Percentiles rank a stretch among this genome's conserved stretches.
These are phyloP conservation scores for Aspergillus quadrilineatus DNA, from an alignment of 2,329 filamentous ascomycete genomes.

Conservation along the genomic window DNA sequence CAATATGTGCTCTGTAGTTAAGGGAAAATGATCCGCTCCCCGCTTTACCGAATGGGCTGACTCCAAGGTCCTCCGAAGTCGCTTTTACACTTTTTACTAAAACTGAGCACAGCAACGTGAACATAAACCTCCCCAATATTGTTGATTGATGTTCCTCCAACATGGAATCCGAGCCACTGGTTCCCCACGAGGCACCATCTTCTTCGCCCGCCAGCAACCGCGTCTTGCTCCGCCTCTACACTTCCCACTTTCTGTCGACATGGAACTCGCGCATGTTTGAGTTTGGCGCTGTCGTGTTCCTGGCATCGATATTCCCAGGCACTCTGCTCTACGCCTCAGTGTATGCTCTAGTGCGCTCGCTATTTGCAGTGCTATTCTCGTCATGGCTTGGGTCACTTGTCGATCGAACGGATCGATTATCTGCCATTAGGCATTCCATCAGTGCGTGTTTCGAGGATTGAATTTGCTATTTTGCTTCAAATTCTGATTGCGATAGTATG, in stretches of 20 bases:
- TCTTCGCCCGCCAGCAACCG: constrained; percentile 2
- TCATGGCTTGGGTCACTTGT: constrained; percentile 60
- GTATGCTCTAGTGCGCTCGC: constrained; percentile 64
- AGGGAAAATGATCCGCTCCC: background rate
- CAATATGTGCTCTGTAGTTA: background rate
- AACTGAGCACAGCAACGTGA: background rate
- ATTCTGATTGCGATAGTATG: constrained; percentile 25
- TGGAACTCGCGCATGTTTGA: constrained; percentile 67
- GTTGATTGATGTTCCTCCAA: background rate
- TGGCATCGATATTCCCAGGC: constrained; percentile 55
- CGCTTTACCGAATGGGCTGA: background rate
- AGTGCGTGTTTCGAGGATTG: constrained; percentile 20
- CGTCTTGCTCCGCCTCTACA: constrained; percentile 46
- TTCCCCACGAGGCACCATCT: background rate
- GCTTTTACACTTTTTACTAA: background rate
- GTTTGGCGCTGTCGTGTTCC: constrained; percentile 61
- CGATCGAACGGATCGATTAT: constrained; percentile 55
- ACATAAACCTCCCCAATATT: background rate
- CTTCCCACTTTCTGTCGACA: constrained; percentile 62
- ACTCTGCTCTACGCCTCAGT: constrained; percentile 66
- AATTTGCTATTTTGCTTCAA: background rate
- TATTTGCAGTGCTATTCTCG: constrained; percentile 59
- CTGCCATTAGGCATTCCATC: constrained; percentile 53
- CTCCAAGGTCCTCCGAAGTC: background rate
- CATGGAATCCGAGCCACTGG: constrained; percentile 10